These are phyloP conservation scores for Mycena leptocephala DNA, from an alignment of 768 basidiomycete species.

Conservation along the genomic window DNA sequence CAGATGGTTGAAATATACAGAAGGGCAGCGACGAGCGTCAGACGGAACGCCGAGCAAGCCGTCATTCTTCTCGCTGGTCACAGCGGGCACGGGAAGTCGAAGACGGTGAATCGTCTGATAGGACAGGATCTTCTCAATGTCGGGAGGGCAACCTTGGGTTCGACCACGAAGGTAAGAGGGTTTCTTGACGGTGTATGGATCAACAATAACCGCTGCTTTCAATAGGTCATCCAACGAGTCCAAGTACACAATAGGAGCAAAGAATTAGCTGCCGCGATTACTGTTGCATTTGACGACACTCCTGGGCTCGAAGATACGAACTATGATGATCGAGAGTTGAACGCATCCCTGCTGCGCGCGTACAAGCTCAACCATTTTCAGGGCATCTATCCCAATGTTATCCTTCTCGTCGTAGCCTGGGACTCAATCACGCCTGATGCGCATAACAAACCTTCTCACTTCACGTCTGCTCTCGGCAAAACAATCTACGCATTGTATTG, in stretches of 20 bases:
- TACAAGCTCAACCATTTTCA: neutral
- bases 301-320: constrained; percentile 4
- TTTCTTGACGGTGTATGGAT: neutral
- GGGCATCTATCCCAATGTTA: constrained; percentile 1
- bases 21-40: neutral
- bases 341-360: neutral
- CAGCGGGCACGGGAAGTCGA: too few relatives aligned
- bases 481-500: neutral
- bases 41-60: neutral
- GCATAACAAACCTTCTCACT: neutral
- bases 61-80: constrained; percentile 10
- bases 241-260: neutral
- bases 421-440: constrained; percentile 3
- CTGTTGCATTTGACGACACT: constrained; percentile 12
- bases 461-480: neutral
- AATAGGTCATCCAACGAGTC: constrained; percentile 18
- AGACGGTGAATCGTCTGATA: constrained; percentile 10
- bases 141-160: neutral
- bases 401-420: constrained; percentile 2
- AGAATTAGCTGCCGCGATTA: neutral
- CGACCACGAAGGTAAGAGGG: constrained; percentile 12
- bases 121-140: neutral
- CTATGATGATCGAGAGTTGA: neutral
- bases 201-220: neutral
- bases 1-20: constrained; percentile 1